Base-by-base conservation (phyloP, 2,329 filamentous ascomycete genomes). In the Arthrobotrys entomopaga region DNA sequence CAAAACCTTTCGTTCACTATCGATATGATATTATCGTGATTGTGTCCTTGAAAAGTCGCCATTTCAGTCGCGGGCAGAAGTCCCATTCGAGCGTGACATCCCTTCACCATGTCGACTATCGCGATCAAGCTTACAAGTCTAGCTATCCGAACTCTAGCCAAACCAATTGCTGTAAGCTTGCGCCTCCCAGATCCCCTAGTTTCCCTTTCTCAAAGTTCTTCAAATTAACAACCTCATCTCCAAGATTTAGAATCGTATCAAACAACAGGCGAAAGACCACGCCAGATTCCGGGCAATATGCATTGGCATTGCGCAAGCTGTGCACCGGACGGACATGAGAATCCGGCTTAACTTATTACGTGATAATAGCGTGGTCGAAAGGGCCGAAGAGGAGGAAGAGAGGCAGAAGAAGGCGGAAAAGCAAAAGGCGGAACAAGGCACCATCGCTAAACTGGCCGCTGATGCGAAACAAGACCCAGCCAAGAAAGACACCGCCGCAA, bases 321-420 rank as follows among this genome's bases (percentile, higher is more conserved):
- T 91, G 34, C 88, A 91, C 80, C 84, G 86, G 54, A 81, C 89
- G 73, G 88, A 91, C 79, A 90, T 91, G 87, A 86, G 87, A 49
- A 86, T 90, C 81, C 86, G 88, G 54, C 82, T 91, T 73, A 88
- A 88, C 20, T 83, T 89, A 3, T 83, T 90, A 1, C 88, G 89
- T 77, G 88, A 89, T 78, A 84, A 83, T 7, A 85, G 86, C 1
- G 84, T 86, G 0, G 89, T 87, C 0, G 87, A 86, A n/a, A 87
- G 87, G 77, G 89, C 86, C 1, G 86, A 88, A 78, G 85, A 85
- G 5, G 84, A 88, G 74, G 84, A 84, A 19, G 74, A 77, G 50
- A 53, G 85, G 86, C 85, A 5, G 85, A 87, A 60, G 85, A 87
- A 75, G 83, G 82, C 19, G 82, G 84, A 48, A 80, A 82, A 81